Conservation (phyloP, 192 early-diverging fungal genomes). For the Oehlia diaphana region DNA sequence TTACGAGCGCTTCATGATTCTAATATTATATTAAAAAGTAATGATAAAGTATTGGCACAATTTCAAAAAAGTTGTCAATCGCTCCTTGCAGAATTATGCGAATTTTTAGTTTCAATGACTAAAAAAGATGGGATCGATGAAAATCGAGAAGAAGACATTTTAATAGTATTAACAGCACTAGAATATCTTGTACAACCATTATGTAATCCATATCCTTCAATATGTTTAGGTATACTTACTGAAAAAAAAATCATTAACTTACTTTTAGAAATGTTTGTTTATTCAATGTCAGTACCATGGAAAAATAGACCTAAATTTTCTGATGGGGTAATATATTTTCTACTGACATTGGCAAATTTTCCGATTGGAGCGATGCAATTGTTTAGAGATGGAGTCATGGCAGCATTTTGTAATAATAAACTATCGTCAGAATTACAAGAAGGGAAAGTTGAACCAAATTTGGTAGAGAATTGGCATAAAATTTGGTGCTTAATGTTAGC, state of each 20-base stretch:
- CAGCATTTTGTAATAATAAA: conserved; percentile 1
- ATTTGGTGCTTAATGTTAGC: conserved; percentile 56
- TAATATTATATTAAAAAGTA: background rate
- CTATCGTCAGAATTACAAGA: background rate
- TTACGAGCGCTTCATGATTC: conserved; percentile 30
- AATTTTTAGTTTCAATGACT: background rate
- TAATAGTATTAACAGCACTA: background rate
- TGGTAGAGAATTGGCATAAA: conserved; percentile 38
- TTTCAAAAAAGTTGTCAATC: conserved; percentile 18
- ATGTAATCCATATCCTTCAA: conserved; percentile 13
- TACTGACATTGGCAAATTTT: conserved; percentile 20
- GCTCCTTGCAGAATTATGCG: conserved; percentile 12
- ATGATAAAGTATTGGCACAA: background rate
- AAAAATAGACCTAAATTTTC: conserved; percentile 16
- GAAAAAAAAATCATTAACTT: conserved; percentile 11
- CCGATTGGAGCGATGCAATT: conserved; percentile 10
- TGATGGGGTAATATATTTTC: conserved; percentile 11
- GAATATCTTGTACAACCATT: conserved; percentile 21
- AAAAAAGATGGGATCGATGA: background rate
- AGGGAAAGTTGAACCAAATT: conserved; percentile 2
- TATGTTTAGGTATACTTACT: conserved; percentile 13
- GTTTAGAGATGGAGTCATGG: conserved; percentile 5
- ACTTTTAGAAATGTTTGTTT: conserved; percentile 17
- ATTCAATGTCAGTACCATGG: conserved; percentile 15
- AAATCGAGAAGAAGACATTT: conserved; percentile 15